Evolutionary conservation across 306 rosid genomes (phyloP).

Genomic region (Coriaria nepalensis): DNA sequence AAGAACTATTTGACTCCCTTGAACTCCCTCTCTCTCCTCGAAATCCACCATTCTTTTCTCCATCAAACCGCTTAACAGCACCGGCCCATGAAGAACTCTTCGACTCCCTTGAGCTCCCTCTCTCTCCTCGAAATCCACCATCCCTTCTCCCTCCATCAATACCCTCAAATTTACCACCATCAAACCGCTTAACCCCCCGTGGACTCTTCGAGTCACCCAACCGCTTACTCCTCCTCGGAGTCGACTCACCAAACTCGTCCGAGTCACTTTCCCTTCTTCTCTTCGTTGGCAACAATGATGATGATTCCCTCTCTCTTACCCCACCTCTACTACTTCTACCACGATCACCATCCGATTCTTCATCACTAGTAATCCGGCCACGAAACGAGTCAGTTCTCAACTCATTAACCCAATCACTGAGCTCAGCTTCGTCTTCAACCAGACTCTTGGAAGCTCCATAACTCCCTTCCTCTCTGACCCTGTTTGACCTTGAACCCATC

Average conservation of each 20-base stretch:
- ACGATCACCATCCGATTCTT: constrained; percentile 22
- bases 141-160: constrained; percentile 12
- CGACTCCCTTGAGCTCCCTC: constrained; percentile 10
- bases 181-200: constrained; percentile 9
- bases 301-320: constrained; percentile 10
- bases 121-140: constrained; percentile 6
- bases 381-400: constrained; percentile 29
- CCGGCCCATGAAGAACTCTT: constrained; percentile 5
- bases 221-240: constrained; percentile 12
- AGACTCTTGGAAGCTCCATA: constrained; percentile 45
- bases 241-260: constrained; percentile 18
- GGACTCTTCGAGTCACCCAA: constrained; percentile 11
- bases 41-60: constrained; percentile 20
- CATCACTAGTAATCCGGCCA: constrained; percentile 18
- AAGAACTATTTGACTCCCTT: too few relatives aligned
- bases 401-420: constrained; percentile 71
- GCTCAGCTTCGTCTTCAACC: constrained; percentile 71
- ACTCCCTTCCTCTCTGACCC: constrained; percentile 13
- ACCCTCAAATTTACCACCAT: neutral
- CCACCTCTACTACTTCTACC: constrained; percentile 16
- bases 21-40: constrained; percentile 14
- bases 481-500: constrained; percentile 12
- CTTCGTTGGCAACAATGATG: constrained; percentile 7
- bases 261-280: constrained; percentile 23
- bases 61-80: constrained; percentile 1